phyloP scores from a whole-genome alignment of 495 filamentous ascomycete genomes.

The Trypethelium eluteriae region DNA sequence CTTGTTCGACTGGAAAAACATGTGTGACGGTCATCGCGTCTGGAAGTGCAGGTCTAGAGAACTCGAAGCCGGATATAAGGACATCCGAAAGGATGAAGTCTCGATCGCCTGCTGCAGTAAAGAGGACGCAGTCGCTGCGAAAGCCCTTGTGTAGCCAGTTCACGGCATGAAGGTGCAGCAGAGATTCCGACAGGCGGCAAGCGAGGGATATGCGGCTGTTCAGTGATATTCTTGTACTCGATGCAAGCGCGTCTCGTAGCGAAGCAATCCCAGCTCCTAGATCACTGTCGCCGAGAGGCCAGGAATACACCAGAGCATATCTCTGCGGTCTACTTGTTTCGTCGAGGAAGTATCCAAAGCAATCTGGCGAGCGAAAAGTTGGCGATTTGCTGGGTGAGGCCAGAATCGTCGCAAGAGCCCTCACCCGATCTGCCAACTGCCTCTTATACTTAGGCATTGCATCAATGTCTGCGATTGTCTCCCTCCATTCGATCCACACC shows the following conservation, averaged over 20 bases:
- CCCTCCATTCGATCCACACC: constrained; percentile 11
- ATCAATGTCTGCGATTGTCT: not conserved
- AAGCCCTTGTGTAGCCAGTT: constrained; percentile 55
- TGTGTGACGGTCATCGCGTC: constrained; percentile 43
- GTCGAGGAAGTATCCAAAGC: constrained; percentile 7
- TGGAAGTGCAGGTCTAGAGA: constrained; percentile 37
- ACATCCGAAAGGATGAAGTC: constrained; percentile 33
- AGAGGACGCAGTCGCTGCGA: constrained; percentile 46
- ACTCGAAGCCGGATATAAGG: constrained; percentile 49
- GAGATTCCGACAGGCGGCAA: constrained; percentile 21
- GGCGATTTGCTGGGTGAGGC: constrained; percentile 5
- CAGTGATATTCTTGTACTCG: constrained; percentile 12
- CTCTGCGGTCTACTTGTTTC: not conserved
- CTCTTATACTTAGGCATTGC: constrained; percentile 1
- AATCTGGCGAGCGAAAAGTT: constrained; percentile 6
- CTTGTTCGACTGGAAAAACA: constrained; percentile 27
- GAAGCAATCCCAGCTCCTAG: not conserved
- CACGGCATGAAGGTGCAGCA: constrained; percentile 42
- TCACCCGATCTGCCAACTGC: not conserved
- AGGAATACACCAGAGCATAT: constrained; percentile 2
- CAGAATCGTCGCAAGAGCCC: not conserved
- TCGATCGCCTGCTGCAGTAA: constrained; percentile 37
- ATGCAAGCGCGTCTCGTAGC: constrained; percentile 4
- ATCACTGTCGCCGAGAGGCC: not conserved
- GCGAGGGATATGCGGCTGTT: constrained; percentile 28